phyloP scores from a whole-genome alignment of 1,139 yeast genomes.

The Torulaspora pretoriensis region DNA sequence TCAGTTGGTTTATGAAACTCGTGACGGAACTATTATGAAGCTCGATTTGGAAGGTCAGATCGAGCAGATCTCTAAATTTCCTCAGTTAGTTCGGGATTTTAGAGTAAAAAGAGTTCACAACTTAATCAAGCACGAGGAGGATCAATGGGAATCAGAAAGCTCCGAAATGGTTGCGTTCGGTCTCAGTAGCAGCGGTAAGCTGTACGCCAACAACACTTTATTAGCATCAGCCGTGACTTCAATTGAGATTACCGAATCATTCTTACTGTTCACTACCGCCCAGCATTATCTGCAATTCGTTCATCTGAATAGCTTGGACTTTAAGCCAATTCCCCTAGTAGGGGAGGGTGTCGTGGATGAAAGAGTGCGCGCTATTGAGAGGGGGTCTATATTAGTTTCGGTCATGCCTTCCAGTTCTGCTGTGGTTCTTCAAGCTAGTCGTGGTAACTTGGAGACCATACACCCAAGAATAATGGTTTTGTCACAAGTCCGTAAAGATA shows the following conservation, averaged over 20 bases:
- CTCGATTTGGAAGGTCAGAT: slow-evolving; percentile 37
- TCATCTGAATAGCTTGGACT: slow-evolving; percentile 50
- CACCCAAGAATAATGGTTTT: slow-evolving; percentile 90
- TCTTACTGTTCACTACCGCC: slow-evolving; percentile 81
- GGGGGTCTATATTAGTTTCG: slow-evolving; percentile 80
- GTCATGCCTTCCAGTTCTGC: slow-evolving; percentile 80
- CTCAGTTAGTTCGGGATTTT: slow-evolving; percentile 65
- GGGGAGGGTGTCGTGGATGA: slow-evolving; percentile 54
- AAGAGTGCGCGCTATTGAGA: slow-evolving; percentile 80
- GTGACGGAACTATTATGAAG: slow-evolving; percentile 57
- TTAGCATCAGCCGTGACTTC: slow-evolving; percentile 83
- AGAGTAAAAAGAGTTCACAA: slow-evolving; percentile 43
- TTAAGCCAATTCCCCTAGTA: slow-evolving; percentile 38
- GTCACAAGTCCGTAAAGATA: slow-evolving; percentile 70
- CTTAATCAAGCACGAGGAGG: slow-evolving; percentile 23
- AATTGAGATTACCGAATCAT: slow-evolving; percentile 64
- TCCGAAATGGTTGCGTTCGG: slow-evolving; percentile 56
- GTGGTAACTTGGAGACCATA: slow-evolving; percentile 94
- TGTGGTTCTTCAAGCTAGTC: slow-evolving; percentile 85
- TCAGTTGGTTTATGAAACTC: slow-evolving; percentile 53
- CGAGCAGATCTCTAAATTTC: slow-evolving; percentile 48
- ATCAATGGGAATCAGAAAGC: slow-evolving; percentile 35
- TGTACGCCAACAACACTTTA: slow-evolving; percentile 59
- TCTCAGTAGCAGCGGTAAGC: slow-evolving; percentile 64
- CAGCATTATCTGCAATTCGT: slow-evolving; percentile 80